phyloP scores from a whole-genome alignment of 2,329 filamentous ascomycete species.

The Sclerotinia spermophila region DNA sequence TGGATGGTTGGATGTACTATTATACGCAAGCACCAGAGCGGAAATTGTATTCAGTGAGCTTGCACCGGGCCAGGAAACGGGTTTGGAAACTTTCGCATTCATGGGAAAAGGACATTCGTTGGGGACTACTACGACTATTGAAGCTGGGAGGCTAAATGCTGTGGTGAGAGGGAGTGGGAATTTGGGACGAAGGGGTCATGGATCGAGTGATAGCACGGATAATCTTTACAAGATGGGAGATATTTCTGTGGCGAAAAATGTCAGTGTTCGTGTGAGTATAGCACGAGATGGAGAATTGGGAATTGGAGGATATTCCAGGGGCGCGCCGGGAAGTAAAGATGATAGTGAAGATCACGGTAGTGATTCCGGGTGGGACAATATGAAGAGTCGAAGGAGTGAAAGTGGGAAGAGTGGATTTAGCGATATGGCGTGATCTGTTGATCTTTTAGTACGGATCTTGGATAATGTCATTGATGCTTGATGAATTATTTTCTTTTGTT shows the following conservation, averaged over 20 bases:
- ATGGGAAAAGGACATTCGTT: conserved; percentile 28
- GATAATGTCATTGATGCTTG: conserved; percentile 8
- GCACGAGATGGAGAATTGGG: neutral
- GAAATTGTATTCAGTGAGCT: conserved; percentile 50
- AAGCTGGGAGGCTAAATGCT: conserved; percentile 19
- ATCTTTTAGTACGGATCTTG: neutral
- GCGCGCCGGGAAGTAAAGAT: neutral
- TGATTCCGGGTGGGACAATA: conserved; percentile 13
- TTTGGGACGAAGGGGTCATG: neutral
- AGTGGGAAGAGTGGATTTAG: conserved; percentile 16
- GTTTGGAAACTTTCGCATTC: conserved; percentile 48
- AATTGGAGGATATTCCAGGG: neutral
- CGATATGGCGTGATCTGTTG: neutral
- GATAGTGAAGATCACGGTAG: conserved; percentile 6
- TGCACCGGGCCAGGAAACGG: conserved; percentile 44
- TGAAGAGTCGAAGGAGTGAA: neutral
- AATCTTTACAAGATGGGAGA: conserved; percentile 29
- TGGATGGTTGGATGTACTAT: conserved; percentile 51
- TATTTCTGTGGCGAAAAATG: conserved; percentile 31
- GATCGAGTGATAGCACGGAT: conserved; percentile 24
- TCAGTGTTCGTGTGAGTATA: conserved; percentile 25
- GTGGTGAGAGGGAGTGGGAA: conserved; percentile 7
- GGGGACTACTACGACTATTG: conserved; percentile 22
- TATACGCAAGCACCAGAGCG: conserved; percentile 51
- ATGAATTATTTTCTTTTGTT: conserved; percentile 10